These are phyloP conservation scores for Piloderma croceum DNA, from an alignment of 768 basidiomycete species.

Conservation along the genomic window DNA sequence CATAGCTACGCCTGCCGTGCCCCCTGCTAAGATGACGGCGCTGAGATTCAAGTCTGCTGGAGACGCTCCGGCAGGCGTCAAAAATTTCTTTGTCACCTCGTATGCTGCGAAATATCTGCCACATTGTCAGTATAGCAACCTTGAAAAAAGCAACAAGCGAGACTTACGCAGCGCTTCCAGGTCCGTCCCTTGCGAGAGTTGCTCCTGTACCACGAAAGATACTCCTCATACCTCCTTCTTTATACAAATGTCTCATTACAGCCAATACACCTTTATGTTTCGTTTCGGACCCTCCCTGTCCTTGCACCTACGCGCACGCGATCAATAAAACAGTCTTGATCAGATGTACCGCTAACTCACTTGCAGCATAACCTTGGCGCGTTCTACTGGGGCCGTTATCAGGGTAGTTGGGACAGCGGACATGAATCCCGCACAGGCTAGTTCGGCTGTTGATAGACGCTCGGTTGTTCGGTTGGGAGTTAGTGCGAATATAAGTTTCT, in stretches of 20 bases:
- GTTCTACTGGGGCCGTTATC: slow-evolving; percentile 92
- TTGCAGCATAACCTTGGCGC: slow-evolving; percentile 94
- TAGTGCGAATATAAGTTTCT: slow-evolving; percentile 68
- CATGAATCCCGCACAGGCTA: slow-evolving; percentile 90
- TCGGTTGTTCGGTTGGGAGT: slow-evolving; percentile 75
- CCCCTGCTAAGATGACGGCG: slow-evolving; percentile 87
- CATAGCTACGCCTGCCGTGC: slow-evolving; percentile 95
- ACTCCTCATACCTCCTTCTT: slow-evolving; percentile 86
- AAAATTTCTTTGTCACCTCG: slow-evolving; percentile 82
- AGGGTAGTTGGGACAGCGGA: slow-evolving; percentile 90
- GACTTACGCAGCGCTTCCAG: slow-evolving; percentile 91
- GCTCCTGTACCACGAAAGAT: slow-evolving; percentile 91
- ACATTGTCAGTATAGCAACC: slow-evolving; percentile 9
- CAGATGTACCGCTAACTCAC: slow-evolving; percentile 30
- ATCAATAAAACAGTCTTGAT: slow-evolving; percentile 8
- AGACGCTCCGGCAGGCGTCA: slow-evolving; percentile 79
- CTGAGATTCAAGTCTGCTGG: slow-evolving; percentile 77
- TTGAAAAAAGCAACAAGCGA: slow-evolving; percentile 3
- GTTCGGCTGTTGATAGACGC: slow-evolving; percentile 64
- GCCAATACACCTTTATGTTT: slow-evolving; percentile 90
- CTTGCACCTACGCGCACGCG: slow-evolving; percentile 78
- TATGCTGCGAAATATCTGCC: slow-evolving; percentile 95
- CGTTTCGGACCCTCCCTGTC: slow-evolving; percentile 66
- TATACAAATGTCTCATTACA: slow-evolving; percentile 85
- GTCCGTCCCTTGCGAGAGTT: slow-evolving; percentile 93